These are phyloP conservation scores for Dillenia turbinata DNA, from an alignment of 164 flowering plant genomes.

Conservation along the genomic window DNA sequence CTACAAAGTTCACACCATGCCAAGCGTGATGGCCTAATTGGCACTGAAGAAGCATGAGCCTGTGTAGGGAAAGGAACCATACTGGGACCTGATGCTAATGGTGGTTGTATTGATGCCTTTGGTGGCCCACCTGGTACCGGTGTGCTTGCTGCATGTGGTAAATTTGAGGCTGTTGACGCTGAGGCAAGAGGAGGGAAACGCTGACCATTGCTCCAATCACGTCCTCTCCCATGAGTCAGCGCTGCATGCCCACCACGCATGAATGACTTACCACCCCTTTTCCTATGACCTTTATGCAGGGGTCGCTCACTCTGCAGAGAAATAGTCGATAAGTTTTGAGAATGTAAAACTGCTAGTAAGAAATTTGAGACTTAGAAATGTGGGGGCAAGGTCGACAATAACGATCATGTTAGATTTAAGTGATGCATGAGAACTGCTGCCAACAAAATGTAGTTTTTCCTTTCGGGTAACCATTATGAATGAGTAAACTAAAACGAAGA, in stretches of 20 bases:
- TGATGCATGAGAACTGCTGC: too few species aligned
- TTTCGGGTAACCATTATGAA: too few species aligned
- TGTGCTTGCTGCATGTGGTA: constrained; percentile 10
- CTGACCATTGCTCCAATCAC: constrained; percentile 31
- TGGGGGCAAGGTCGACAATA: too few species aligned
- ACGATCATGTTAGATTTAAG: too few species aligned
- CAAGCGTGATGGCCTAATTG: constrained; percentile 19
- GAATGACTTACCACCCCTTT: constrained; percentile 33
- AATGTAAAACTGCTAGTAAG: too few species aligned
- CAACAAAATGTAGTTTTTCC: too few species aligned
- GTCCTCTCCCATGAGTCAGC: constrained; percentile 35
- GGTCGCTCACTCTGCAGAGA: constrained; percentile 24
- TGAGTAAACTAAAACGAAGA: too few species aligned
- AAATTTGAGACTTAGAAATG: too few species aligned
- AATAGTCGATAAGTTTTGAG: too few species aligned
- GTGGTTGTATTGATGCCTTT: not conserved
- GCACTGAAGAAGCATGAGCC: constrained; percentile 9
- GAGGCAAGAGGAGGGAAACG: constrained; percentile 16
- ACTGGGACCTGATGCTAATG: constrained; percentile 8
- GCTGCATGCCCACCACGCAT: constrained; percentile 31
- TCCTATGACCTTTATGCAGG: too few species aligned
- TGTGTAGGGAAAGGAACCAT: constrained; percentile 9
- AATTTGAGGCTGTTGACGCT: constrained; percentile 11
- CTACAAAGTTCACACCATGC: constrained; percentile 67
- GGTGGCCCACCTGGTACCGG: constrained; percentile 4